Percentiles rank a stretch among this genome's conserved stretches.
Conservation (phyloP, 805 yeast species). For the Cyberlindnera petersonii region DNA sequence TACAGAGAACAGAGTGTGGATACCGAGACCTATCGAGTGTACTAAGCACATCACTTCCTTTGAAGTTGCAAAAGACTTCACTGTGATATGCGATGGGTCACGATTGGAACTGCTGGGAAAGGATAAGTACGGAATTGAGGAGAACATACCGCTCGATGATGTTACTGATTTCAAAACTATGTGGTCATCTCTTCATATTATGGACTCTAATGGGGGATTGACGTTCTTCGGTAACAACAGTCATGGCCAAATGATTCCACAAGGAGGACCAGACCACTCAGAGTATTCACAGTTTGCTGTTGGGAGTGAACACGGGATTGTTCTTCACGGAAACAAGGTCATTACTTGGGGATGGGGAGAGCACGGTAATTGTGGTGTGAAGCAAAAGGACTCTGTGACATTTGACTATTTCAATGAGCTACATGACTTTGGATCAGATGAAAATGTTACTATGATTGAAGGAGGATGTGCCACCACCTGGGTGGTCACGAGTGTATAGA, state of each 20-base stretch:
- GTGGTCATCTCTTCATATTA: constrained; percentile 77
- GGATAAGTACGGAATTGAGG: constrained; percentile 28
- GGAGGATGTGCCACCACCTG: constrained; percentile 73
- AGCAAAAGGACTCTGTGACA: constrained; percentile 18
- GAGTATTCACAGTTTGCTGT: constrained; percentile 37
- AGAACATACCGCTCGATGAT: background rate
- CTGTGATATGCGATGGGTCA: constrained; percentile 33
- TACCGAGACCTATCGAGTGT: constrained; percentile 9
- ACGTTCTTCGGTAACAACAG: constrained; percentile 68
- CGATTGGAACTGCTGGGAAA: constrained; percentile 32
- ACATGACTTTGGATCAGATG: constrained; percentile 27
- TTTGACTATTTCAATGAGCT: constrained; percentile 36
- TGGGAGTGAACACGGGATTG: constrained; percentile 88
- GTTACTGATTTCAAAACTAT: constrained; percentile 41
- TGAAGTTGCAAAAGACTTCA: constrained; percentile 56
- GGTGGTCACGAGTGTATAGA: constrained; percentile 35
- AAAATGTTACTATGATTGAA: constrained; percentile 33
- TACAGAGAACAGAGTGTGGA: constrained; percentile 12
- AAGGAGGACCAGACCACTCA: background rate
- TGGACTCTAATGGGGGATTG: constrained; percentile 28
- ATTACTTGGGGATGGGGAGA: constrained; percentile 98
- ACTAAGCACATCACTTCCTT: background rate
- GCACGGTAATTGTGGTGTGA: constrained; percentile 86
- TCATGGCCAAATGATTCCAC: constrained; percentile 59
- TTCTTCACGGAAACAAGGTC: constrained; percentile 34